Base-by-base conservation (phyloP, 768 basidiomycete species). In the Leccinellum rugosiceps region DNA sequence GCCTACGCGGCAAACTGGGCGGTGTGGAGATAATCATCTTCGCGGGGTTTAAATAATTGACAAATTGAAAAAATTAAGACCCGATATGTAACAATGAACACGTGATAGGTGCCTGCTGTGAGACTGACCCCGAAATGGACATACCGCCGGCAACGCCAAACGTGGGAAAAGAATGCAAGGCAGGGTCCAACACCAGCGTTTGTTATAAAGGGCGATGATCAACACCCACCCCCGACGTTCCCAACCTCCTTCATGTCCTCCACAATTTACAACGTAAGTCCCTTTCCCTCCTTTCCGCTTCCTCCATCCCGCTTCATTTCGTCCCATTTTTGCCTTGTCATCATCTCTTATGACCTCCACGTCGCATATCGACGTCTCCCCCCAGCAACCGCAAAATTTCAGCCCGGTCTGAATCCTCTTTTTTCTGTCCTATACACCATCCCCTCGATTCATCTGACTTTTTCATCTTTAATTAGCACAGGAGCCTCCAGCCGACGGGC, bases 401-500 rank as follows among this genome's bases (percentile, higher is more conserved):
- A 38, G 41, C 6, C 50, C 50, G 34, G 26, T 34, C 50, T 58
- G 25, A 54, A 41, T 34, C 43, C n/a, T 25, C 43, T 8, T 49
- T 59, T 57, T 48, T 15, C 15, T 21, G 10, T 21, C 48, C 26
- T 15, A 26, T 19, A 35, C 23, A 32, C 0, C 41, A 26, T n/a
- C 5, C 31, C 34, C 23, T 43, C 51, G 31, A 49, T 19, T 10
- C 15, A 45, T 59, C 68, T 75, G 6, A 75, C 61, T 0, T 58
- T 5, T 47, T 23, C 19, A 2, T 51, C 28, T 21, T 52, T 35
- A 46, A 58, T 62, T 72, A 78, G 79, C 83, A 84, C 59, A 75
- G 83, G 63, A 78, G 76, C 59, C 77, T 84, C 41, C 83, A 83
- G 66, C 83, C 83, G 2, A 77, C 80, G 0, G 77, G 71, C 0